Base-by-base conservation (phyloP, 768 basidiomycete genomes). In the Leucosporidium creatinivorum region DNA sequence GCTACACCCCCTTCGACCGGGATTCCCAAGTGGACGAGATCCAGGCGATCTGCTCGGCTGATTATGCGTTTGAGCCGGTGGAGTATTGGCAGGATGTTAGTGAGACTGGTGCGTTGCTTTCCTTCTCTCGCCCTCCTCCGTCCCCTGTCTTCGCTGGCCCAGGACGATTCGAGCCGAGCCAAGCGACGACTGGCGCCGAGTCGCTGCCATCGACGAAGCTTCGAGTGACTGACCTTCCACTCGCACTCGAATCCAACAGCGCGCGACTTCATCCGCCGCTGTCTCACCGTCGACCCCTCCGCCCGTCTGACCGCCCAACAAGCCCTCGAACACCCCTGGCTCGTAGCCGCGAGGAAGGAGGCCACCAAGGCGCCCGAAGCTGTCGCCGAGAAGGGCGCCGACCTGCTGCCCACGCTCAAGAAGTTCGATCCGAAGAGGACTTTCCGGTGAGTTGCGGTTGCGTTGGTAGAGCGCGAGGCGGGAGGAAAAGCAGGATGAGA, bases 1-100 rank as follows among this genome's bases (percentile, higher is more conserved):
- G 90, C 3, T 93, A 98, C 81, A 99, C 96, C 8, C 96, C 96
- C 1, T 99, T 99, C 77, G 93, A 98, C 78, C 86, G 91, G 30
- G 93, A 97, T 66, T 86, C 84, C 62, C 80, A 81, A 67, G 78
- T 79, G 61, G 85, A 86, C 70, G 94, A 98, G 80, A 93, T 93
- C 87, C 87, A 94, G 75, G 94, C 94, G 44, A 97, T 98, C 81
- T 86, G 93, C 58, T 84, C 84, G 0, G 93, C 91, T 10, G 90
- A 96, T 79, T 97, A 91, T 81, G 87, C 87, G 76, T 98, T 97
- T 76, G 86, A 87, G 82, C 88, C 88, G 26, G 83, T 81, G 73
- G 85, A 81, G 73, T 90, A 92, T 77, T 93, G 92, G 91, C 82
- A 77, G 51, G 88, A 87, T 74, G 90, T 93, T n/a, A 59, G 56